Percentiles rank a stretch among this genome's conserved stretches.
Evolutionary conservation across 306 rosid genomes (phyloP).

Genomic region (Quercus bicolor): DNA sequence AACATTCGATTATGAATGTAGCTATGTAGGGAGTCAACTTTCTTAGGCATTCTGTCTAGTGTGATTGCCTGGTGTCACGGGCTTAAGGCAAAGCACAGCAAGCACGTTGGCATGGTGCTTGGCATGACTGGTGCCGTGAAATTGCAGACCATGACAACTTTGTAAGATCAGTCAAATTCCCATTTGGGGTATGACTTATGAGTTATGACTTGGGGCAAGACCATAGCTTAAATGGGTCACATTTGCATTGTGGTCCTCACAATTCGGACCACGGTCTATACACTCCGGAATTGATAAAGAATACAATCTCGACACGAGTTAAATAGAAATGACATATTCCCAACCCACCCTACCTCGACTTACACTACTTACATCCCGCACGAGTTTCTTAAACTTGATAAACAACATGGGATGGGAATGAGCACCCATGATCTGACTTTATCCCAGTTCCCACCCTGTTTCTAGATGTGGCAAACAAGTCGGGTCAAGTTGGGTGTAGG

Average conservation of each 20-base stretch:
- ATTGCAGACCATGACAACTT: background rate
- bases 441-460: no score
- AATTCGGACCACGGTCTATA: background rate
- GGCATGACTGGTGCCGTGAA: slow-evolving; percentile 3
- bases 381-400: no score
- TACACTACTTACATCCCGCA: no score
- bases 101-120: background rate
- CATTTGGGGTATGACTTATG: background rate
- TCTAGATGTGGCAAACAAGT: no score
- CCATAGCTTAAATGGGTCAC: slow-evolving; percentile 6
- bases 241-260: background rate
- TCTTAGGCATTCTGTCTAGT: background rate
- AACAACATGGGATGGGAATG: no score
- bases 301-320: no score
- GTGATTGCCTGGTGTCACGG: background rate
- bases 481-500: no score
- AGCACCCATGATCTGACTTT: no score
- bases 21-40: background rate
- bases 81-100: background rate
- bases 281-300: background rate
- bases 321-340: no score
- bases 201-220: background rate
- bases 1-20: background rate
- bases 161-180: background rate
- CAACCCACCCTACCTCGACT: no score